Conservation (phyloP, 2,329 filamentous ascomycete species). For the Graphilbum fragrans region DNA sequence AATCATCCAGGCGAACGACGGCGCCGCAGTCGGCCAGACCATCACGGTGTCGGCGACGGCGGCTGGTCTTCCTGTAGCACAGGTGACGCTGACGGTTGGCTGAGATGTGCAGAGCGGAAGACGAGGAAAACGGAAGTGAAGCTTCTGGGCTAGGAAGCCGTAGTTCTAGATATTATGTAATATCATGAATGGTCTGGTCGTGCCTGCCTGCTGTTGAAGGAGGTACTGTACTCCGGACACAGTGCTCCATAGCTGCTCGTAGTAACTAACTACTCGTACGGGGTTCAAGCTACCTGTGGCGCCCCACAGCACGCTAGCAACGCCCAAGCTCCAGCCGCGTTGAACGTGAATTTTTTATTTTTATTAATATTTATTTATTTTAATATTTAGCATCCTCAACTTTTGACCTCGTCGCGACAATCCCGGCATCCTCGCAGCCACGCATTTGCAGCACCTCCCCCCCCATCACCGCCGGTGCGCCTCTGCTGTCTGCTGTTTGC, state of each 20-base stretch:
- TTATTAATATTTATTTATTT: neutral
- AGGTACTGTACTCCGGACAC: too few species aligned
- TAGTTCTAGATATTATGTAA: too few species aligned
- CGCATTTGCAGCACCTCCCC: neutral
- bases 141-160: too few species aligned
- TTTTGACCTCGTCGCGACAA: neutral
- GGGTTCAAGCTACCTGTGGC: too few species aligned
- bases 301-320: neutral
- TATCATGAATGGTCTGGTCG: too few species aligned
- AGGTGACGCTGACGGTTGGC: conserved; percentile 3
- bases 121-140: too few species aligned
- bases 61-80: conserved; percentile 5
- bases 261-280: too few species aligned
- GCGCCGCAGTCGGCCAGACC: conserved; percentile 3
- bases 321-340: neutral
- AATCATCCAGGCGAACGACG: conserved; percentile 21
- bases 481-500: too few species aligned
- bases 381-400: neutral
- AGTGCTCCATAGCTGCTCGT: too few species aligned
- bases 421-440: neutral
- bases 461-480: neutral
- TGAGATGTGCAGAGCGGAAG: neutral
- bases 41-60: conserved; percentile 8
- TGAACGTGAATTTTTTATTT: neutral
- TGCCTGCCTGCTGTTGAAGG: too few species aligned